Evolutionary conservation across 2,329 filamentous ascomycete genomes (phyloP), one percentile per base, ranked within the genome.

Genomic region (Mycosphaerella arachidis): DNA sequence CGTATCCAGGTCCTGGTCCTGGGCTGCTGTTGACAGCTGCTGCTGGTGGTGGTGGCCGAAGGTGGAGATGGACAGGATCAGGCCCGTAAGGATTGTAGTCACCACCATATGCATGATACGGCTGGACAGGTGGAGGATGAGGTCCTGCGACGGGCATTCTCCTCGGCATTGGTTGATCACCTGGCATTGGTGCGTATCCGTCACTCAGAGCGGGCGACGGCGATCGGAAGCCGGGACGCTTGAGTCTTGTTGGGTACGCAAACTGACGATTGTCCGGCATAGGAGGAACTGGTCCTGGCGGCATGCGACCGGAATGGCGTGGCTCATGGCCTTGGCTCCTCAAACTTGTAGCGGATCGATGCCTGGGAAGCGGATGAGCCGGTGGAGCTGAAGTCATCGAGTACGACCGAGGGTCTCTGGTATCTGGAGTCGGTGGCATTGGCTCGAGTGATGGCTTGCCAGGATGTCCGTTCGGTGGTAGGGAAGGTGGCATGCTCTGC

Each of bases 131-230:
- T 30, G 65, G 63, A 20, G 64, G 68, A 27, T 67, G 66, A 40
- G 63, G 59, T 10, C 59, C 59, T 33, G 62, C 60, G 30, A 61
- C 66, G 67, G 64, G 71, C 57, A 50, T 66, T 51, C 61, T 53
- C 24, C 59, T 55, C 33, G 57, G 48, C 56, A 66, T 64, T 13
- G 48, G 59, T 68, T 43, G 68, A 31, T 27, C 69, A 65, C 27
- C 71, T 69, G 51, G 71, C 66, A 18, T 67, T 63, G 59, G 70
- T 67, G 61, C 60, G 48, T 68, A 72, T 16, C 66, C 64, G 48
- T 81, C 78, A 60, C 76, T 79, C 70, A 77, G 64, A 7, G 76
- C 75, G 37, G 78, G 77, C 20, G 79, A 80, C 12, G 70, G 68
- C 18, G 78, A 72, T 20, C 77, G 73, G 63, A 77, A 75, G 13